Percentiles rank a stretch among this genome's conserved stretches.
Conservation (phyloP, 2,329 filamentous ascomycete genomes). For the Fusarium sp. region DNA sequence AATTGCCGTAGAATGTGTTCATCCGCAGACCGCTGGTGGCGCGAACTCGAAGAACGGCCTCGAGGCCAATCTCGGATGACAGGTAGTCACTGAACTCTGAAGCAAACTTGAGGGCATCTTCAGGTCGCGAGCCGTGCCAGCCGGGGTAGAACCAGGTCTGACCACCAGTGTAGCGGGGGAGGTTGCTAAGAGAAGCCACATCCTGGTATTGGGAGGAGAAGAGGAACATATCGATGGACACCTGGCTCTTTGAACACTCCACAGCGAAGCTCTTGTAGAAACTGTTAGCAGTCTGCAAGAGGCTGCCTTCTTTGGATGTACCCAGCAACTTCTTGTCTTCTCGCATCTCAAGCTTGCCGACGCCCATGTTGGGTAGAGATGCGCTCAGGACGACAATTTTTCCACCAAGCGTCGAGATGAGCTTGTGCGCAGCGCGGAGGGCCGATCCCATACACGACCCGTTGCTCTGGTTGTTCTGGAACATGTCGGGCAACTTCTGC, state of each 20-base stretch:
- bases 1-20: constrained; percentile 99
- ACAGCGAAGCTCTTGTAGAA: constrained; percentile 99
- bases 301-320: constrained; percentile 87
- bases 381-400: constrained; percentile 95
- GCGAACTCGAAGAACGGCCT: constrained; percentile 94
- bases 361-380: constrained; percentile 88
- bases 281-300: constrained; percentile 92
- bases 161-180: constrained; percentile 95
- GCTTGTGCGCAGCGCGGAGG: constrained; percentile 91
- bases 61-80: constrained; percentile 95
- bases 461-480: constrained; percentile 90
- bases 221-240: constrained; percentile 98
- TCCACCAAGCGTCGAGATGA: constrained; percentile 93
- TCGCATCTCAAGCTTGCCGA: constrained; percentile 90
- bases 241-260: constrained; percentile 98
- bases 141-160: constrained; percentile 99
- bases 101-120: constrained; percentile 98
- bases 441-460: constrained; percentile 96
- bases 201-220: constrained; percentile 98
- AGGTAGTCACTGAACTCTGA: constrained; percentile 96
- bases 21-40: constrained; percentile 95
- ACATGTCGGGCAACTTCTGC: constrained; percentile 93
- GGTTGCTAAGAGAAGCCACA: constrained; percentile 93
- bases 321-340: constrained; percentile 97
- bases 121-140: constrained; percentile 93